phyloP scores from a whole-genome alignment of 805 yeast genomes.

The Suhomyces sp. region DNA sequence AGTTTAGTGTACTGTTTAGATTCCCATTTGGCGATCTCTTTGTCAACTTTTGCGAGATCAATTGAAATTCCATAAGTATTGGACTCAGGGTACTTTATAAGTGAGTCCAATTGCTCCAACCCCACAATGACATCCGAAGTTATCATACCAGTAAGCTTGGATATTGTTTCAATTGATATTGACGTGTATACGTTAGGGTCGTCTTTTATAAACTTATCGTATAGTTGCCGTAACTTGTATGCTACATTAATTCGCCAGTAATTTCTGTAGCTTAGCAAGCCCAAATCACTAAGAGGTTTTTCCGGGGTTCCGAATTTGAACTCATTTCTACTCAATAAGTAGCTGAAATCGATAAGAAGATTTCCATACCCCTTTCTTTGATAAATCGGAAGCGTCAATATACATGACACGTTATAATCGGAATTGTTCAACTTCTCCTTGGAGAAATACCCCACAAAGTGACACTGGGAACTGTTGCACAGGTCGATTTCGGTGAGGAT shows the following conservation, averaged over 20 bases:
- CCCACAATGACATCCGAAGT: conserved; percentile 85
- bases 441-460: conserved; percentile 92
- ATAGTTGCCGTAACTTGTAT: conserved; percentile 34
- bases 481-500: conserved; percentile 69
- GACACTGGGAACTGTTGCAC: conserved; percentile 43
- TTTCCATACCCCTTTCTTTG: conserved; percentile 90
- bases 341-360: conserved; percentile 84
- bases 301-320: conserved; percentile 89
- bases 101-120: conserved; percentile 68
- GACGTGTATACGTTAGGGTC: conserved; percentile 3
- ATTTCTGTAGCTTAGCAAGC: conserved; percentile 77
- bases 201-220: conserved; percentile 8
- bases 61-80: conserved; percentile 53
- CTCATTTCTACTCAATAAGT: conserved; percentile 71
- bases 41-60: conserved; percentile 42
- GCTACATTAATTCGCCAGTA: conserved; percentile 79
- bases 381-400: conserved; percentile 80
- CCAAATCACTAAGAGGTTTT: conserved; percentile 86
- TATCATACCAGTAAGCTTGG: conserved; percentile 78
- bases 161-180: conserved; percentile 57
- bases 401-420: conserved; percentile 84
- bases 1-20: conserved; percentile 50
- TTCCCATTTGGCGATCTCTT: conserved; percentile 49
- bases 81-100: conserved; percentile 46
- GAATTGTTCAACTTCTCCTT: conserved; percentile 78